Percentiles rank a stretch among this genome's conserved stretches.
These are phyloP conservation scores for Aegilops sharonensis DNA, from an alignment of 176 grass and related monocot species.

Conservation along the genomic window DNA sequence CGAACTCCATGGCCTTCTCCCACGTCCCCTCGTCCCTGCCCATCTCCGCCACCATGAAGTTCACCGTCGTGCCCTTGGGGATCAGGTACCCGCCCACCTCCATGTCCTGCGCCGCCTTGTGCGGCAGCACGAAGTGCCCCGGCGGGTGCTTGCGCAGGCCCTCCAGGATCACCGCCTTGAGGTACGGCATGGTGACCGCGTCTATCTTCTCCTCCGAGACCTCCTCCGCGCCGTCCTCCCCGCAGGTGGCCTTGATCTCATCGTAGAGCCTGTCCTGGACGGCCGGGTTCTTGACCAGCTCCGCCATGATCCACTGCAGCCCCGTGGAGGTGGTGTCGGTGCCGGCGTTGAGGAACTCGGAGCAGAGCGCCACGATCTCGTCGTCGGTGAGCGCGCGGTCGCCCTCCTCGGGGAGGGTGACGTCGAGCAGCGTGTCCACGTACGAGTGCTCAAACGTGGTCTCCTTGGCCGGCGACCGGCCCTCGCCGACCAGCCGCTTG, in stretches of 20 bases:
- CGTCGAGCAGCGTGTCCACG: constrained; percentile 52
- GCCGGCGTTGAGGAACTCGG: constrained; percentile 60
- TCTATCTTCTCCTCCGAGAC: too few species aligned
- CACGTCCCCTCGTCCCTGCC: constrained; percentile 28
- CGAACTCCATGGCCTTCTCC: constrained; percentile 38
- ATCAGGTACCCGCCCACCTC: constrained; percentile 33
- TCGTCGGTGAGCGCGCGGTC: constrained; percentile 28
- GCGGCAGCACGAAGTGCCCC: constrained; percentile 35
- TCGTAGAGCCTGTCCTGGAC: constrained; percentile 36
- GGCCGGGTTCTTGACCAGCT: constrained; percentile 58
- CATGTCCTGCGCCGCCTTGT: constrained; percentile 37
- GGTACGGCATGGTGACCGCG: constrained; percentile 34
- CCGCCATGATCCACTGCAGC: constrained; percentile 77
- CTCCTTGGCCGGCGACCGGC: neutral
- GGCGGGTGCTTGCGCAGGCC: constrained; percentile 53
- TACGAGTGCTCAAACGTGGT: constrained; percentile 39
- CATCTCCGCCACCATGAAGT: constrained; percentile 42
- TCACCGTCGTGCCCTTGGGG: constrained; percentile 42
- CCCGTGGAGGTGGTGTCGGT: constrained; percentile 62
- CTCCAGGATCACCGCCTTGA: constrained; percentile 55
- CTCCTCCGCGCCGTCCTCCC: neutral
- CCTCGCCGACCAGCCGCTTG: neutral
- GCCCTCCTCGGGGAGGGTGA: constrained; percentile 35
- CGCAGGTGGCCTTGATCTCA: constrained; percentile 36
- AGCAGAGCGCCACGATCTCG: constrained; percentile 40